phyloP scores from a whole-genome alignment of 768 basidiomycete species.

The Lentinula lateritia region DNA sequence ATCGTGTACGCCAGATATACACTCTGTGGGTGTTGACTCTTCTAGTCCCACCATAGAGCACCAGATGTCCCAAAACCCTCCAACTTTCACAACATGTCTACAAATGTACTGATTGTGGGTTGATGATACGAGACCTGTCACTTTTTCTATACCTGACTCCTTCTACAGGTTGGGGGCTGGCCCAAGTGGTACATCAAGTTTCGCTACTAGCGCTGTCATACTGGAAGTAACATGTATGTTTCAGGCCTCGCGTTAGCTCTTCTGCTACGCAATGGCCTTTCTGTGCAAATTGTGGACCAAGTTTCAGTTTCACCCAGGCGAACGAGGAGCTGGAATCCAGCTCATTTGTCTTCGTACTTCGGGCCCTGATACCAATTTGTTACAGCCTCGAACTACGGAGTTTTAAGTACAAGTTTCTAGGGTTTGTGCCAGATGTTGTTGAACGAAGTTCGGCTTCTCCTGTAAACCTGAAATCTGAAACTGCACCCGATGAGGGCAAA shows the following conservation, averaged over 20 bases:
- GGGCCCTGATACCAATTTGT: background rate
- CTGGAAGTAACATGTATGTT: background rate
- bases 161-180: constrained; percentile 4
- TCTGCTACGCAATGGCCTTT: constrained; percentile 19
- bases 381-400: constrained; percentile 20
- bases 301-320: constrained; percentile 13
- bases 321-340: constrained; percentile 19
- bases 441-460: background rate
- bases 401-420: constrained; percentile 20
- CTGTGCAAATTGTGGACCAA: constrained; percentile 28
- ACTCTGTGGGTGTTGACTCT: no score
- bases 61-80: no score
- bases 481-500: constrained; percentile 6
- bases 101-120: background rate
- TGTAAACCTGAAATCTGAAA: constrained; percentile 10
- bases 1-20: no score
- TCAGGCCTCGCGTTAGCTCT: constrained; percentile 25
- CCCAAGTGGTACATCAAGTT: background rate
- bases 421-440: constrained; percentile 13
- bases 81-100: background rate
- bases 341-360: background rate
- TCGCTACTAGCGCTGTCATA: background rate
- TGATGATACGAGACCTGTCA: no score
- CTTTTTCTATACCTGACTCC: no score
- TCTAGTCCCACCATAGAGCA: background rate